Conservation (phyloP, 257 asterid species). For the Coffea eugenioides region DNA sequence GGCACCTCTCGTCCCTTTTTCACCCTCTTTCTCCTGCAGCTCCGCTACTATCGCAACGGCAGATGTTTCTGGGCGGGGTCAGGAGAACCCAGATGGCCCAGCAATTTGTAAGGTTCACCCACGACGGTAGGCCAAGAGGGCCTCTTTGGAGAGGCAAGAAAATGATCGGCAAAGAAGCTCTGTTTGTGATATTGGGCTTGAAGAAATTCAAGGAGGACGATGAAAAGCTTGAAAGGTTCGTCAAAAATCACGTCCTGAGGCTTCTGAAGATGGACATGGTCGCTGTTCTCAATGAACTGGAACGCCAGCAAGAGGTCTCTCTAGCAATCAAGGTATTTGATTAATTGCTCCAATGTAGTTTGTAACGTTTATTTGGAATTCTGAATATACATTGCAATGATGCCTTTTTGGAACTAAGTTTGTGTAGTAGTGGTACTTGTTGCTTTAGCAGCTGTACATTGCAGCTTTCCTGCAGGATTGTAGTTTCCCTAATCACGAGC, state of each 20-base stretch:
- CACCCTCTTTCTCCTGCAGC: not conserved
- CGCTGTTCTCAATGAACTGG: constrained; percentile 84
- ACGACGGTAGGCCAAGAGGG: constrained; percentile 95
- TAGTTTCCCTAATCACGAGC: too few relatives aligned
- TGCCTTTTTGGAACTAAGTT: too few relatives aligned
- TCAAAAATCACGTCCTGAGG: constrained; percentile 73
- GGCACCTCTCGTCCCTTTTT: not conserved
- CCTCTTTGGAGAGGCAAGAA: constrained; percentile 93
- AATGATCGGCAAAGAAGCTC: constrained; percentile 84
- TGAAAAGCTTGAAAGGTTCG: constrained; percentile 64
- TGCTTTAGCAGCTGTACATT: too few relatives aligned
- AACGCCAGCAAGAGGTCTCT: constrained; percentile 87
- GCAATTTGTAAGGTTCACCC: constrained; percentile 39
- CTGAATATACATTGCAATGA: too few relatives aligned
- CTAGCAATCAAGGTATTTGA: constrained; percentile 72
- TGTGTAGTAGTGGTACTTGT: too few relatives aligned
- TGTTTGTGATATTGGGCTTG: constrained; percentile 66
- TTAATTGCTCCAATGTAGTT: not conserved
- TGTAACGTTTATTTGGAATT: too few relatives aligned
- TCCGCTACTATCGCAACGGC: not conserved
- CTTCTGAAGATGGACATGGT: constrained; percentile 87
- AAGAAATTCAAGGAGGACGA: constrained; percentile 67
- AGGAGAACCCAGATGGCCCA: not conserved
- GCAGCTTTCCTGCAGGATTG: too few relatives aligned
- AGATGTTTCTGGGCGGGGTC: not conserved